Base-by-base conservation (phyloP, 805 yeast genomes). In the Allodekkera sacchari region DNA sequence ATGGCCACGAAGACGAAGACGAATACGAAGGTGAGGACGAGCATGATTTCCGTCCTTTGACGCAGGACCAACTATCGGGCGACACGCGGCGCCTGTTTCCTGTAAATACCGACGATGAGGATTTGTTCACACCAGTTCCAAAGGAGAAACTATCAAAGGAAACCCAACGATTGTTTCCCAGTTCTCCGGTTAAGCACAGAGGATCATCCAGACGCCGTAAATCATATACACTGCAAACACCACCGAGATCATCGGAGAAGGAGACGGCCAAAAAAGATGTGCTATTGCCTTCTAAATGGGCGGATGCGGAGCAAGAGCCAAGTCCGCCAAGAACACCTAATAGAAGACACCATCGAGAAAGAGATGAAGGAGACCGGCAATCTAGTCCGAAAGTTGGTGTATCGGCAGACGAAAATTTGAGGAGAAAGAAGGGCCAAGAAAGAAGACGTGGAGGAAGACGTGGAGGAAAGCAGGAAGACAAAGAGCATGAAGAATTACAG, bases 1-100 rank as follows among this genome's bases (percentile, higher is more conserved):
- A 18, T 9, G 19, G 17, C 12, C 14, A 20, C 7, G 28, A 26
- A 10, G 29, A 20, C 7, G 32, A 14, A 26, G 34, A 27, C 3
- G 35, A 34, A 11, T 32, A 28, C 3, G 28, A 29, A 20, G 34
- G 18, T 14, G 37, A 32, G 25, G 41, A 35, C 14, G 35, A 32
- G 12, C 32, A 32, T 6, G 34, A 31, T 4, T 3, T 34, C 30
- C 23, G 21, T 28, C 11, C 39, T 46, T 6, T 30, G 18, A 9
- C 27, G 31, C 2, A 23, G 27, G 10, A 7, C 31, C n/a, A 21
- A 21, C 11, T n/a, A 21, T 21, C 10, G n/a, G 23, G 23, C n/a
- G n/a, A n/a, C n/a, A n/a, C n/a, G n/a, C n/a, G n/a, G n/a, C n/a
- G n/a, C n/a, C n/a, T n/a, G n/a, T n/a, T n/a, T n/a, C n/a, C n/a